Percentiles rank a stretch among this genome's conserved stretches.
Evolutionary conservation across 176 grass and related monocot species (phyloP).

Genomic region (Stipa capillata): DNA sequence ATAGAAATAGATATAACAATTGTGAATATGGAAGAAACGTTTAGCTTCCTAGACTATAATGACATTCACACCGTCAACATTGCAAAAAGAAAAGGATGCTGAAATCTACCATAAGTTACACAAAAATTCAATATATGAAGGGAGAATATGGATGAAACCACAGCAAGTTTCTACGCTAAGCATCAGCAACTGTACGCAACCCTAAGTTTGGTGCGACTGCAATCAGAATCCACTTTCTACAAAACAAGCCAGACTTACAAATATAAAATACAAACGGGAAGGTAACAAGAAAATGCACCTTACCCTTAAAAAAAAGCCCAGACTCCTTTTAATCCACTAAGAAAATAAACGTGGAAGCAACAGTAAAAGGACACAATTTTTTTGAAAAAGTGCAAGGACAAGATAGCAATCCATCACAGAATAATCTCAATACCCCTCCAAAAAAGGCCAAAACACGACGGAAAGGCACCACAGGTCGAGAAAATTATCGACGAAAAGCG

Average conservation of each 20-base stretch:
- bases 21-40: not conserved
- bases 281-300: not conserved
- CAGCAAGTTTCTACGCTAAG: not conserved
- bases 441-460: not conserved
- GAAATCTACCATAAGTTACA: not conserved
- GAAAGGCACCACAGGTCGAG: not conserved
- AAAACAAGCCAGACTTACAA: not conserved
- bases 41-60: not conserved
- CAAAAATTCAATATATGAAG: not conserved
- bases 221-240: not conserved
- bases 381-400: not conserved
- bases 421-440: not conserved
- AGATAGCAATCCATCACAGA: not conserved
- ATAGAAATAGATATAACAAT: slow-evolving; percentile 1
- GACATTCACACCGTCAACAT: not conserved
- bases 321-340: not conserved
- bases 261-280: not conserved
- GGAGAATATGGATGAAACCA: not conserved
- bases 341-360: not conserved
- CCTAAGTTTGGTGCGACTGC: not conserved
- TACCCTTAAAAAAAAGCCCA: no score
- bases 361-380: not conserved
- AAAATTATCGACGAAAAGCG: not conserved
- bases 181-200: no score
- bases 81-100: not conserved